These are phyloP conservation scores for Pyrus betulifolia DNA, from an alignment of 306 rosid species.

Conservation along the genomic window DNA sequence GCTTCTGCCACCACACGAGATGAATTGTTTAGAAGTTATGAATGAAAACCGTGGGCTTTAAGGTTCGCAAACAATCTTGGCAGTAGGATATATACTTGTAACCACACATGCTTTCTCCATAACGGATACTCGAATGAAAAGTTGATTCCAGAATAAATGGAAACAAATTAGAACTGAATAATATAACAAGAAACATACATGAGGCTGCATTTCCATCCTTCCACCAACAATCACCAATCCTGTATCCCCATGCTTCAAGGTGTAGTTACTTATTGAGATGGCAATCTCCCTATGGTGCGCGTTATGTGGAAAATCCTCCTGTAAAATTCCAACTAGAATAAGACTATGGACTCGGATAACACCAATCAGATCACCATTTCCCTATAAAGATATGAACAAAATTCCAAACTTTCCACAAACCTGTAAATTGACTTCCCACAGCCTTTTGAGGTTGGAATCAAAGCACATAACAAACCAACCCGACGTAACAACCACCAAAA, in stretches of 20 bases:
- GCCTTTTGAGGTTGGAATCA: slow-evolving; percentile 81
- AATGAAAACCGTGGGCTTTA: background rate
- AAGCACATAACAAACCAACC: slow-evolving; percentile 98
- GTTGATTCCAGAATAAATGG: slow-evolving; percentile 4
- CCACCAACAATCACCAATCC: slow-evolving; percentile 95
- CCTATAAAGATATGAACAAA: background rate
- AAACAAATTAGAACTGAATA: background rate
- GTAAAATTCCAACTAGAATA: slow-evolving; percentile 19
- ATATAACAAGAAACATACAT: slow-evolving; percentile 42
- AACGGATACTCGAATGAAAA: background rate
- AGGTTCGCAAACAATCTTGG: background rate
- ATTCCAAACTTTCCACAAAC: slow-evolving; percentile 23
- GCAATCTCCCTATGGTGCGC: slow-evolving; percentile 92
- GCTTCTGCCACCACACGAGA: background rate
- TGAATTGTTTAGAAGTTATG: background rate
- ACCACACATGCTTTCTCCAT: background rate
- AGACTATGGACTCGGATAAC: background rate
- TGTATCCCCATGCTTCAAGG: slow-evolving; percentile 86
- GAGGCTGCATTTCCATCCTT: slow-evolving; percentile 95
- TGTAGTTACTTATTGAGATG: slow-evolving; percentile 78
- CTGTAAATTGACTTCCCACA: slow-evolving; percentile 95
- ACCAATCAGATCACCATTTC: background rate
- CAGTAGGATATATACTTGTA: background rate
- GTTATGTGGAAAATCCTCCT: slow-evolving; percentile 96
- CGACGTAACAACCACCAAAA: slow-evolving; percentile 87